Percentiles rank a stretch among this genome's conserved stretches.
Evolutionary conservation across 1,284 basidiomycete genomes (phyloP).

Genomic region (Wallemia mellicola): DNA sequence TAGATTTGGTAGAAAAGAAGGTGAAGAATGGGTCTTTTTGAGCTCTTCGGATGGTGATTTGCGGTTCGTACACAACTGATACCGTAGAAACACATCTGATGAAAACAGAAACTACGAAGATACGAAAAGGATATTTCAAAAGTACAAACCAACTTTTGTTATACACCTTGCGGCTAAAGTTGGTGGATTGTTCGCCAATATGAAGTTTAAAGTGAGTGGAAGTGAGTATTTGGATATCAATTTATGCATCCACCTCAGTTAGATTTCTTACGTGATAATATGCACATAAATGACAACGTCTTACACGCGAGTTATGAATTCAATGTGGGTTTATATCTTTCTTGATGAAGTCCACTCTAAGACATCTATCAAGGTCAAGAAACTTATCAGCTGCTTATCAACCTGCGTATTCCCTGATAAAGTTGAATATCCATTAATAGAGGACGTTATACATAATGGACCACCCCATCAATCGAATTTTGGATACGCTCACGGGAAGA

Average conservation of each 20-base stretch:
- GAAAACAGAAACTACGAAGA: slow-evolving; percentile 6
- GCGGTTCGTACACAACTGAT: slow-evolving; percentile 21
- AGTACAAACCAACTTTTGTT: slow-evolving; percentile 65
- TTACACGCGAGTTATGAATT: slow-evolving; percentile 36
- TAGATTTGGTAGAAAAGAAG: slow-evolving; percentile 36
- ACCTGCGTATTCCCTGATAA: slow-evolving; percentile 71
- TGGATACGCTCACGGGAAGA: slow-evolving; percentile 70
- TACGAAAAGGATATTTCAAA: slow-evolving; percentile 30
- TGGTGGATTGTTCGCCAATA: slow-evolving; percentile 67
- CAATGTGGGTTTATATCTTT: slow-evolving; percentile 11
- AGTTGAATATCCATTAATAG: slow-evolving; percentile 59
- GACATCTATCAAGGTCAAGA: slow-evolving; percentile 18
- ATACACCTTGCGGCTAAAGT: slow-evolving; percentile 39
- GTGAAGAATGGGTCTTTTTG: slow-evolving; percentile 59
- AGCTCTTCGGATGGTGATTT: slow-evolving; percentile 45
- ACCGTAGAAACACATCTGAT: not conserved
- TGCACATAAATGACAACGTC: slow-evolving; percentile 69
- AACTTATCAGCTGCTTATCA: slow-evolving; percentile 57
- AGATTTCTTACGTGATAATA: slow-evolving; percentile 63
- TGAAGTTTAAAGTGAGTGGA: slow-evolving; percentile 41
- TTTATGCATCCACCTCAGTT: slow-evolving; percentile 18
- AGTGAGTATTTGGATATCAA: not conserved
- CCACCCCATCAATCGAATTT: slow-evolving; percentile 54
- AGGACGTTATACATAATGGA: slow-evolving; percentile 57
- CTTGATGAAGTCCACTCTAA: not conserved